Evolutionary conservation across 257 asterid species (phyloP), one percentile per base, ranked within the genome.

Genomic region (Jacaranda mimosifolia): DNA sequence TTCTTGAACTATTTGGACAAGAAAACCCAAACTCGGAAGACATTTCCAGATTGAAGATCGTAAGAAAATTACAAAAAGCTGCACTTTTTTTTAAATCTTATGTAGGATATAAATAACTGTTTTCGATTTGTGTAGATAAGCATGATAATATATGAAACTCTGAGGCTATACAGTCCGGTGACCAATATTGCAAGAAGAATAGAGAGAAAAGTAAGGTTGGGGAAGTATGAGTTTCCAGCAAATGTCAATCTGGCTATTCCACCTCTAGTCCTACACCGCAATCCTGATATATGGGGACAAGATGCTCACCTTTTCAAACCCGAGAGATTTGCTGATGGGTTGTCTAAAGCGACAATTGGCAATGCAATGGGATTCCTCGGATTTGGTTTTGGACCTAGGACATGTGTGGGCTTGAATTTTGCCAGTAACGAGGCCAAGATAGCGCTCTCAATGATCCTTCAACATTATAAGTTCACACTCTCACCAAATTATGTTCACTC

Each of bases 381-480:
- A 49, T 84, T 84, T 18, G 87, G 87, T 1, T 81, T 60, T 26
- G 87, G 87, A 35, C 85, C 81, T 3, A 78, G 87, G 13, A 65
- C 63, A 17, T 84, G 87, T 58, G 81, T 80, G 2, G 87, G 87
- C 21, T 42, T 79, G 58, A 85, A 77, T 56, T 82, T 82, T 0
- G 86, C 89, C n/a, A 40, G 48, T 3, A 69, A 53, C 3, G 89
- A 85, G 69, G 89, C 81, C 4, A 85, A 85, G 83, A 79, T 82
- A 35, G 60, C 79, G 0, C 74, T 85, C 14, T 73, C 86, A 5
- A 85, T 82, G 85, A 85, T 85, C 75, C 86, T 85, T 17, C 89
- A 82, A 58, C 86, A 69, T 13, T 85, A 79, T 42, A 73, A 65
- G 7, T 77, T 85, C 72, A 69, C 83, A 0, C 78, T 82, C 14